Base-by-base conservation (phyloP, 345 rosid species). In the Populus simonii region DNA sequence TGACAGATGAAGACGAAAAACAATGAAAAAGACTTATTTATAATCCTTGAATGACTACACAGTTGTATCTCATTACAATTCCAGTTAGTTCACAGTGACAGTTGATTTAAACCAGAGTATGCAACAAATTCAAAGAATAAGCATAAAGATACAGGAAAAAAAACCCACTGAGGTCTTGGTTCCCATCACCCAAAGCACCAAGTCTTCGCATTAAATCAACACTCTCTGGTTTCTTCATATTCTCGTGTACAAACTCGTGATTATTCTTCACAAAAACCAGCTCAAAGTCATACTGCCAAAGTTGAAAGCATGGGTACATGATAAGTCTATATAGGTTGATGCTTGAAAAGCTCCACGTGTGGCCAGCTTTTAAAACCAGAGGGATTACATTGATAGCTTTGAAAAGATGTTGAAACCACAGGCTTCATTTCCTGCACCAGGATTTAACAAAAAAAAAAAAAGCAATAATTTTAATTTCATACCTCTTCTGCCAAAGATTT, bases 151-250 rank as follows among this genome's bases (percentile, higher is more conserved):
- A 59, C 33, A 70, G 35, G 13, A 22, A 41, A 39, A 25, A n/a
- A 72, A 36, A 77, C 92, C 85, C 88, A 96, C 97, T 89, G 74
- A 87, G 91, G 84, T 94, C 99, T 77, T 89, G 95, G 88, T 89
- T 92, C 80, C 98, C 94, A 84, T 92, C 97, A 31, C 97, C 99
- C 84, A 96, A 82, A 76, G 99, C 99, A 80, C 99, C 99, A 43
- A 93, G 94, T 82, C 99, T 78, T 74, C 92, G 85, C 97, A 92
- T 92, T 76, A 96, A 90, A 22, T 96, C 98, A 31, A 92, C 79
- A 68, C 85, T 85, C 62, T 92, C 99, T 29, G 89, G 90, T 66
- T 82, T 91, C 80, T 89, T 92, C 90, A 94, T 71, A 84, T 91
- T 92, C 71, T 96, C 95, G 6, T 89, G 92, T 71, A 94, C 92